Conservation (phyloP, 371 early-diverging fungal species). For the Mortierella sp. region DNA sequence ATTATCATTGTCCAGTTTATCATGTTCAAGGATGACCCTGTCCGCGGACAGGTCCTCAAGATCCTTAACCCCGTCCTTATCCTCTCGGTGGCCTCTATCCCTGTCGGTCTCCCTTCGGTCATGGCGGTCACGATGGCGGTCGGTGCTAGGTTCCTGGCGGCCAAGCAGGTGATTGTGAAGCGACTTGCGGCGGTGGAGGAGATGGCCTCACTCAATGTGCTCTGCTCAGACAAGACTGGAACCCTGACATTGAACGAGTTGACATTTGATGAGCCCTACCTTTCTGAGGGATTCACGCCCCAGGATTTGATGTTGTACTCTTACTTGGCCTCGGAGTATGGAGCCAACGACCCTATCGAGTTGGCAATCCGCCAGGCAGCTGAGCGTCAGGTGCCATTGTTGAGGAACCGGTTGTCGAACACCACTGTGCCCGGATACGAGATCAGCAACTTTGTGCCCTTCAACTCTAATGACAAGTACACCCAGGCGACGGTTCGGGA, state of each 20-base stretch:
- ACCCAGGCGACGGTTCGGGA: conserved; percentile 86
- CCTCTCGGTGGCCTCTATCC: conserved; percentile 93
- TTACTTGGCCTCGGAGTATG: conserved; percentile 88
- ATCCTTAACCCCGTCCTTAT: conserved; percentile 65
- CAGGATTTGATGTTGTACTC: conserved; percentile 84
- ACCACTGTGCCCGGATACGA: conserved; percentile 83
- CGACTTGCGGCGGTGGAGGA: conserved; percentile 95
- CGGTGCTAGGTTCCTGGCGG: conserved; percentile 91
- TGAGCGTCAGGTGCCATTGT: conserved; percentile 72
- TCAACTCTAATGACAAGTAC: conserved; percentile 88
- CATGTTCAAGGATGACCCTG: conserved; percentile 32
- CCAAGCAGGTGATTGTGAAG: conserved; percentile 94
- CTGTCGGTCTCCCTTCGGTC: conserved; percentile 95
- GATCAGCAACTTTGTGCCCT: conserved; percentile 83
- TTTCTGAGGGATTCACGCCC: conserved; percentile 77
- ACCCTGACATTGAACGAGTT: conserved; percentile 94
- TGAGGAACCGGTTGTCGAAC: conserved; percentile 60
- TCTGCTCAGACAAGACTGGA: conserved; percentile 98
- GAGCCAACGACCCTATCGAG: conserved; percentile 91
- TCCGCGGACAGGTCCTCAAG: conserved; percentile 46
- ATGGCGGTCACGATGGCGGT: conserved; percentile 97
- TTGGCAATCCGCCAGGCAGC: conserved; percentile 85
- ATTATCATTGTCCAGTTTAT: conserved; percentile 77
- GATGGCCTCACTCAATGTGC: conserved; percentile 91
- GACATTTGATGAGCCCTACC: conserved; percentile 86